These are phyloP conservation scores for Posidonia australis DNA, from an alignment of 106 monocot genomes.

Conservation along the genomic window DNA sequence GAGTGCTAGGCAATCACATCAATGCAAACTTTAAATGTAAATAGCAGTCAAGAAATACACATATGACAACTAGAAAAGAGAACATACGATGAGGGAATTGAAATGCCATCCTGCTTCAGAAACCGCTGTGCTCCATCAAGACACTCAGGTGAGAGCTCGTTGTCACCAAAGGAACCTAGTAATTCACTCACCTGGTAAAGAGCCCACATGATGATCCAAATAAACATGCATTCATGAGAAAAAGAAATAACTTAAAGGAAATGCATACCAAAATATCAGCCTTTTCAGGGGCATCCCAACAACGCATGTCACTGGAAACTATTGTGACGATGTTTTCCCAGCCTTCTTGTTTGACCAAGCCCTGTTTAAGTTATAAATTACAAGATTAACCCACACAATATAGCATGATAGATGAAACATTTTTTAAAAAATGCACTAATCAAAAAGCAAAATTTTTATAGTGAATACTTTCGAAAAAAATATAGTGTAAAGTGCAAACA, in stretches of 20 bases:
- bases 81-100: conserved; percentile 81
- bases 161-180: conserved; percentile 93
- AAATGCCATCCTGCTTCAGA: conserved; percentile 93
- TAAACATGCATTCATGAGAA: not conserved
- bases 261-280: conserved; percentile 85
- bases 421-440: too few species aligned
- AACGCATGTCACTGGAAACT: conserved; percentile 91
- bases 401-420: too few species aligned
- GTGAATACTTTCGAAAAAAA: too few species aligned
- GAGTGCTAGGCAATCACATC: conserved; percentile 3
- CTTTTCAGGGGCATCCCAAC: conserved; percentile 94
- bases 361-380: conserved; percentile 28
- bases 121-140: conserved; percentile 91
- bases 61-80: not conserved
- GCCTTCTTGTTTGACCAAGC: conserved; percentile 76
- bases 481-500: not conserved
- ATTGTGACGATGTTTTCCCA: conserved; percentile 75
- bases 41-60: not conserved
- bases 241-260: not conserved
- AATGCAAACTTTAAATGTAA: not conserved
- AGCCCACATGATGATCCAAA: not conserved
- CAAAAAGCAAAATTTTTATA: too few species aligned
- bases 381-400: not conserved
- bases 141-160: conserved; percentile 95
- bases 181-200: conserved; percentile 73